Conservation (phyloP, 2,329 filamentous ascomycete genomes). For the Colletotrichum tabaci region DNA sequence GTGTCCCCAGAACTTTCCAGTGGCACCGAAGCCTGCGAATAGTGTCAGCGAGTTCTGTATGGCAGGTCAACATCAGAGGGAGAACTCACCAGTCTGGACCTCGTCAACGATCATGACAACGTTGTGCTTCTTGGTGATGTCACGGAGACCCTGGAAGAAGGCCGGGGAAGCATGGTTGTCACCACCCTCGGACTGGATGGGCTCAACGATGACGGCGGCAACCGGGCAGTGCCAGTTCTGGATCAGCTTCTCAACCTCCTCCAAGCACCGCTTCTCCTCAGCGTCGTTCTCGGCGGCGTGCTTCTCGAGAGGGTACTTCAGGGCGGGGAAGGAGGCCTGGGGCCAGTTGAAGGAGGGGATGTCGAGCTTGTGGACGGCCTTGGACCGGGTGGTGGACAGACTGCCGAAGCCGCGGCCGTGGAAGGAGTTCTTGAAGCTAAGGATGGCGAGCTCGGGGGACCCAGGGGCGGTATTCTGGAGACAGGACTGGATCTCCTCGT, state of each 20-base stretch:
- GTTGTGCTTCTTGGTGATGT: constrained; percentile 78
- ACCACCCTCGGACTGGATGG: constrained; percentile 86
- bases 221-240: constrained; percentile 77
- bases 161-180: constrained; percentile 86
- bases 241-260: constrained; percentile 81
- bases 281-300: constrained; percentile 77
- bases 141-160: constrained; percentile 84
- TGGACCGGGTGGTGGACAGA: constrained; percentile 84
- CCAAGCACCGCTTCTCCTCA: constrained; percentile 81
- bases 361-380: constrained; percentile 88
- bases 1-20: constrained; percentile 89
- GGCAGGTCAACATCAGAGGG: not conserved
- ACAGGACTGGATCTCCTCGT: constrained; percentile 75
- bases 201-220: constrained; percentile 82
- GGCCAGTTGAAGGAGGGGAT: constrained; percentile 93
- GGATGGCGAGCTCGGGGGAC: constrained; percentile 80
- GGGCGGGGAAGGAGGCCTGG: constrained; percentile 82
- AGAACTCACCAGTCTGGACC: constrained; percentile 73
- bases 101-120: constrained; percentile 87
- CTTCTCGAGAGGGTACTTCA: constrained; percentile 83
- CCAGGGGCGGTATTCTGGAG: constrained; percentile 83
- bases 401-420: constrained; percentile 86
- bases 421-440: constrained; percentile 85
- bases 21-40: constrained; percentile 78
- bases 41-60: not conserved